These are phyloP conservation scores for Monosporascus sp. DNA, from an alignment of 2,329 filamentous ascomycete genomes.

Conservation along the genomic window DNA sequence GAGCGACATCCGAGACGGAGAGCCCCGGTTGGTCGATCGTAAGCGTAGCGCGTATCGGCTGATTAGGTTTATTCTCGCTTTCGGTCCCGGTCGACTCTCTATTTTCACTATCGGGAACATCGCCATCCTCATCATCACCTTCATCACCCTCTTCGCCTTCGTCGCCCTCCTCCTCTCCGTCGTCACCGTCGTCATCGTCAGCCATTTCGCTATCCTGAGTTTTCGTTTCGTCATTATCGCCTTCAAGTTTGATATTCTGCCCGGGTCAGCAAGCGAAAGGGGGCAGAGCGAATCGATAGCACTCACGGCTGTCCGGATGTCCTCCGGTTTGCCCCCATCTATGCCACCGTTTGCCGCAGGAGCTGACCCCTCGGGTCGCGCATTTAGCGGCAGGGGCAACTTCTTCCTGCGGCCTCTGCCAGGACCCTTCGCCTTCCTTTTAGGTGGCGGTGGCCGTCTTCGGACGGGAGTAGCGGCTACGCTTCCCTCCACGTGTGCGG, in stretches of 20 bases:
- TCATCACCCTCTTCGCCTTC: slow-evolving; percentile 42
- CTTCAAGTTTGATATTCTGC: slow-evolving; percentile 36
- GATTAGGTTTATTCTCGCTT: slow-evolving; percentile 26
- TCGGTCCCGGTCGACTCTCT: slow-evolving; percentile 25
- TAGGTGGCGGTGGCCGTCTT: slow-evolving; percentile 68
- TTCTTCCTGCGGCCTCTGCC: slow-evolving; percentile 78
- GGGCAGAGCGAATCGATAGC: background rate
- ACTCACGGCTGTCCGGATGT: slow-evolving; percentile 34
- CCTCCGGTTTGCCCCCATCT: slow-evolving; percentile 33
- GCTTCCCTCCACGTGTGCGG: slow-evolving; percentile 52
- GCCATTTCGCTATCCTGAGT: slow-evolving; percentile 49
- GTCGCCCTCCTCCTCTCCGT: slow-evolving; percentile 42
- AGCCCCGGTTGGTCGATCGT: slow-evolving; percentile 20
- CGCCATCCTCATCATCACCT: slow-evolving; percentile 37
- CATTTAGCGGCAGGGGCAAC: slow-evolving; percentile 32
- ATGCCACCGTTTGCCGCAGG: slow-evolving; percentile 33
- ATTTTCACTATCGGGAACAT: slow-evolving; percentile 41
- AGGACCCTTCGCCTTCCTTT: slow-evolving; percentile 74
- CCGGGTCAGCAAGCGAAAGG: slow-evolving; percentile 11
- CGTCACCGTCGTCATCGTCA: slow-evolving; percentile 46
- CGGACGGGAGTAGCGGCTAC: slow-evolving; percentile 38
- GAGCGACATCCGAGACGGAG: slow-evolving; percentile 12
- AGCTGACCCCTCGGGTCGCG: slow-evolving; percentile 28
- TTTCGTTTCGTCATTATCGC: slow-evolving; percentile 38
- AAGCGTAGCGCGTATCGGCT: slow-evolving; percentile 26